Percentiles rank a stretch among this genome's conserved stretches.
Evolutionary conservation across 306 rosid genomes (phyloP).

Genomic region (Begonia masoniana): DNA sequence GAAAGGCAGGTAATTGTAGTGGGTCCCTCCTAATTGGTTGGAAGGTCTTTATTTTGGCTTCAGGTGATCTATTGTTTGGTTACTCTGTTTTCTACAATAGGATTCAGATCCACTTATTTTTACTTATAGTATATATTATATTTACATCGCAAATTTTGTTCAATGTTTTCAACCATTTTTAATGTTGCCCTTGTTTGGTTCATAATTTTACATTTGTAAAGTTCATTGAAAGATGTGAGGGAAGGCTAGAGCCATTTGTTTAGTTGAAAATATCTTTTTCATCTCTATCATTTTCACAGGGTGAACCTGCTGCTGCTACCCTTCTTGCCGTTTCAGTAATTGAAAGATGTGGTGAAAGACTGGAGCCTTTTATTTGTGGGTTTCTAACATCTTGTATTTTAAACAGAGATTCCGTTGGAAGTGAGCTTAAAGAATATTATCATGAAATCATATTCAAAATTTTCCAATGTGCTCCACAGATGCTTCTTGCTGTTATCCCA

Average conservation of each 20-base stretch:
- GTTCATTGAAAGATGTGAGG: too few species aligned
- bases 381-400: constrained; percentile 64
- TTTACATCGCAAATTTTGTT: too few species aligned
- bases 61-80: not conserved
- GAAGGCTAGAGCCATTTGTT: too few species aligned
- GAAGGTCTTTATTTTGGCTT: not conserved
- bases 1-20: constrained; percentile 34
- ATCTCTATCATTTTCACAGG: constrained; percentile 30
- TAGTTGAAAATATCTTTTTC: not conserved
- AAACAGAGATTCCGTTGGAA: constrained; percentile 46
- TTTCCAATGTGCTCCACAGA: constrained; percentile 62
- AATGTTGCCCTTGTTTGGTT: too few species aligned
- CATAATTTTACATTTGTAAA: too few species aligned
- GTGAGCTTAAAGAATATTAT: constrained; percentile 63
- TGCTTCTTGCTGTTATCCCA: constrained; percentile 72
- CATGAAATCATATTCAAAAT: constrained; percentile 66
- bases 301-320: constrained; percentile 48
- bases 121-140: too few species aligned
- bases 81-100: too few species aligned
- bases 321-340: constrained; percentile 59
- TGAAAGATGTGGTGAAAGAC: constrained; percentile 43
- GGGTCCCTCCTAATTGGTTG: not conserved
- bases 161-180: too few species aligned
- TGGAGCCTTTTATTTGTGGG: constrained; percentile 52
- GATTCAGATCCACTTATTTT: too few species aligned